A percentile compares a stretch with the other conserved stretches of the same genome.
phyloP scores from a whole-genome alignment of 768 basidiomycete species.

The Auricularia heimuer region DNA sequence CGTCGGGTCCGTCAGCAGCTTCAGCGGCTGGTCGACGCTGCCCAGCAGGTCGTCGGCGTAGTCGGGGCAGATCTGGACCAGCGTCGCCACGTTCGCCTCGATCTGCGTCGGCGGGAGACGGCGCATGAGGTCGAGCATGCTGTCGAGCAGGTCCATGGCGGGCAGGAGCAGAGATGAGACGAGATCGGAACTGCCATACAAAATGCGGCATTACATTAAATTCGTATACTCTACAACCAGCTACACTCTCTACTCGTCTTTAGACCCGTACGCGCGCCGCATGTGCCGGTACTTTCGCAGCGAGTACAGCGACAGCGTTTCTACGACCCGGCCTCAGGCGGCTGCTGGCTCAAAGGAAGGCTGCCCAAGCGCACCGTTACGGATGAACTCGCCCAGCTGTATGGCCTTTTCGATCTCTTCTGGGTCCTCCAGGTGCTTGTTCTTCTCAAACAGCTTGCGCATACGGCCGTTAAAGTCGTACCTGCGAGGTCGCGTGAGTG shows the following conservation, averaged over 20 bases:
- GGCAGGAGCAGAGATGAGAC: not conserved
- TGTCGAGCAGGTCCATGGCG: slow-evolving; percentile 59
- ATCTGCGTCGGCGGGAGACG: slow-evolving; percentile 88
- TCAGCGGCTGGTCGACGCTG: slow-evolving; percentile 90
- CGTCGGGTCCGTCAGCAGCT: slow-evolving; percentile 65
- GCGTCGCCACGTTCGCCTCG: slow-evolving; percentile 75
- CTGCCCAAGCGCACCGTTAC: slow-evolving; percentile 47
- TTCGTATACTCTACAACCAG: too few species aligned
- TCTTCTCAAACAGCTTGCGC: slow-evolving; percentile 64
- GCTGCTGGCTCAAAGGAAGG: too few species aligned
- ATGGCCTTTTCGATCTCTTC: slow-evolving; percentile 70
- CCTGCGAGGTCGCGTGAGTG: slow-evolving; percentile 26
- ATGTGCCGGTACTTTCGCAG: slow-evolving; percentile 76
- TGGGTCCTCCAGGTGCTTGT: slow-evolving; percentile 51
- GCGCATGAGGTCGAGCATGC: slow-evolving; percentile 92
- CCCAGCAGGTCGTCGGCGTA: slow-evolving; percentile 91
- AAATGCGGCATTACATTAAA: too few species aligned
- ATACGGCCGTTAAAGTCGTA: slow-evolving; percentile 73
- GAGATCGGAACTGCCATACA: not conserved
- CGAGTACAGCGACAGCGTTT: slow-evolving; percentile 74
- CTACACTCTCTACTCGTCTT: not conserved
- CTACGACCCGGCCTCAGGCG: slow-evolving; percentile 25
- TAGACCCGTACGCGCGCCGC: slow-evolving; percentile 48
- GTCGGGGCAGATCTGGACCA: slow-evolving; percentile 80
- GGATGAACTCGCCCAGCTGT: slow-evolving; percentile 72